These are phyloP conservation scores for Teunomyces cretensis DNA, from an alignment of 805 yeast genomes.

Conservation along the genomic window DNA sequence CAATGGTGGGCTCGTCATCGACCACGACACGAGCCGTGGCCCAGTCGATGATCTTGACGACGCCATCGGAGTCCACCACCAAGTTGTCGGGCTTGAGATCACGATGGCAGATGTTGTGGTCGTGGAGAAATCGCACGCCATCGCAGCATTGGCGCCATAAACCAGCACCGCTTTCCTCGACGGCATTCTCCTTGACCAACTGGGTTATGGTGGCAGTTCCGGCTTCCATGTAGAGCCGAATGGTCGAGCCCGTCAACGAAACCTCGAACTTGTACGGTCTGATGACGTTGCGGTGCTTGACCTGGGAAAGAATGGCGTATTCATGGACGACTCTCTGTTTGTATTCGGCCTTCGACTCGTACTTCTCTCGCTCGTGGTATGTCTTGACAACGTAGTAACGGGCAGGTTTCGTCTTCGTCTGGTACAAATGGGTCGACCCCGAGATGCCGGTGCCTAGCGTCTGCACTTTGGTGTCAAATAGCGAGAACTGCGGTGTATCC, in stretches of 20 bases:
- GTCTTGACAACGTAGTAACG: conserved; percentile 44
- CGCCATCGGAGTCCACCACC: conserved; percentile 28
- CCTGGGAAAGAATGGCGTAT: conserved; percentile 23
- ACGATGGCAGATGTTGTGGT: conserved; percentile 41
- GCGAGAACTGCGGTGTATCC: not conserved
- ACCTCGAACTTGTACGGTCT: conserved; percentile 29
- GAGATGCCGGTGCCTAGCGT: conserved; percentile 30
- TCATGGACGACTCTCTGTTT: conserved; percentile 38
- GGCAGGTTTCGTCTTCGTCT: not conserved
- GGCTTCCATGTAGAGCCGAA: conserved; percentile 35
- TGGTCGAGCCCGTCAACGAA: conserved; percentile 16
- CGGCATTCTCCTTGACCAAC: not conserved
- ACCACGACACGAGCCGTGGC: conserved; percentile 24
- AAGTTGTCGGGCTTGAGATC: conserved; percentile 52
- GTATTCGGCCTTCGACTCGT: conserved; percentile 43
- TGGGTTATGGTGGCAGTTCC: conserved; percentile 13
- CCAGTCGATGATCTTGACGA: conserved; percentile 47
- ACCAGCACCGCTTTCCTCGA: conserved; percentile 11
- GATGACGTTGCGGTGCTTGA: conserved; percentile 36
- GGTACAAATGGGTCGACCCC: conserved; percentile 32
- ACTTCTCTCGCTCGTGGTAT: conserved; percentile 38
- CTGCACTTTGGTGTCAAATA: conserved; percentile 1
- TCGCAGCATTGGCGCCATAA: conserved; percentile 42
- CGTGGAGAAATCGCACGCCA: conserved; percentile 42
- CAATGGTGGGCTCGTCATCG: conserved; percentile 25